Evolutionary conservation across 192 early-diverging fungal species (phyloP), one percentile per base, ranked within the genome.

Genomic region (Entrophospora sp.): DNA sequence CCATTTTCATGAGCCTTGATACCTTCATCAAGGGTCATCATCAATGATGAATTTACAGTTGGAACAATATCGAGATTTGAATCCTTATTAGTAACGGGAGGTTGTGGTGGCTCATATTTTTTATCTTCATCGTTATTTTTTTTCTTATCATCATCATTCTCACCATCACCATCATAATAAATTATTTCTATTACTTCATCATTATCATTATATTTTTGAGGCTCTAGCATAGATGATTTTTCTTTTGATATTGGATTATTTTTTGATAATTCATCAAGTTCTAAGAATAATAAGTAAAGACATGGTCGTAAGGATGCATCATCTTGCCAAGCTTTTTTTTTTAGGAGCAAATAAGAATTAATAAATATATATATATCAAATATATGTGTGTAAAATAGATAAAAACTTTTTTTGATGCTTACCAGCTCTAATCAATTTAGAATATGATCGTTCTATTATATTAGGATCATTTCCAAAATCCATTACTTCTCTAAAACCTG

Each of bases 401-500:
- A 56, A 34, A 20, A 22, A 18, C 7, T 22, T 10, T 18, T 3
- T 24, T 13, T 18, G n/a, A n/a, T n/a, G n/a, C 22, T 61, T 31
- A 61, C 60, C 60, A 45, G 38, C 60, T 31, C 60, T 25, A 45
- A 62, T 31, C 18, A 62, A 44, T 45, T 62, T 62, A 20, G 60
- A n/a, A 13, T 35, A 46, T 44, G 31, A 22, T 45, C 14, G n/a
- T 44, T 62, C 24, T 16, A 30, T 3, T 4, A n/a, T n/a, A 36
- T 16, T 31, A 8, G 12, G 20, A 62, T 22, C 10, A 0, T 28
- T 38, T 6, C 30, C 60, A 28, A 20, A 37, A 6, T 42, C 5
- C 22, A 62, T 31, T 1, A 18, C 32, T 44, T 62, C 60, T 28
- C 60, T 42, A 28, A 44, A 44, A 8, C 43, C 60, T 18, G 38